phyloP scores from a whole-genome alignment of 805 yeast species.

The Metschnikowia dekortorum region DNA sequence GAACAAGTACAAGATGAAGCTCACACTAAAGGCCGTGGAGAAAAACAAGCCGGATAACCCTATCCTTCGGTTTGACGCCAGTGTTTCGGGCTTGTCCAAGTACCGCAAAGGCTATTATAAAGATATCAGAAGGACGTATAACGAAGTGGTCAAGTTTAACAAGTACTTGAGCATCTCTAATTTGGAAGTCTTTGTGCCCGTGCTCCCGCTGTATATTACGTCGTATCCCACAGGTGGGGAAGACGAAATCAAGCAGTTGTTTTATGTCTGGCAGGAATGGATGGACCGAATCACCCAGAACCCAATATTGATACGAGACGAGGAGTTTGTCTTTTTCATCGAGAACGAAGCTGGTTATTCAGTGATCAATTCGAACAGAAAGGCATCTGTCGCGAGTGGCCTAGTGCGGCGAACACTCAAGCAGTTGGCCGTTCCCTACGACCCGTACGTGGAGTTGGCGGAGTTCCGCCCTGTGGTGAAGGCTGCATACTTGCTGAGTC shows the following conservation, averaged over 20 bases:
- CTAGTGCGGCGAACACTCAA: conserved; percentile 83
- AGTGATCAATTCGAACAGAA: conserved; percentile 54
- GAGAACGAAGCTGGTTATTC: conserved; percentile 70
- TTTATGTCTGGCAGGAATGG: conserved; percentile 74
- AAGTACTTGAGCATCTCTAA: conserved; percentile 75
- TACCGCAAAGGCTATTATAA: conserved; percentile 68
- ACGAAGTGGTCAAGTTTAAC: conserved; percentile 72
- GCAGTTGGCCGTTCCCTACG: conserved; percentile 89
- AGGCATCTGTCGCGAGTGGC: conserved; percentile 72
- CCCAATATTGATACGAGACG: conserved; percentile 80
- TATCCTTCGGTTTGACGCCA: conserved; percentile 61
- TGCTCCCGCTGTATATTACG: conserved; percentile 71
- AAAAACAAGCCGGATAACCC: conserved; percentile 73
- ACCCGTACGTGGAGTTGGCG: conserved; percentile 74
- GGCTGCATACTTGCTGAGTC: conserved; percentile 57
- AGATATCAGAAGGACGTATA: conserved; percentile 74
- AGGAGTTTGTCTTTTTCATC: conserved; percentile 79
- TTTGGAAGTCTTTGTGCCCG: conserved; percentile 90
- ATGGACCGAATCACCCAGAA: conserved; percentile 66
- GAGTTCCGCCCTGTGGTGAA: conserved; percentile 85
- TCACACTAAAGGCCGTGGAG: conserved; percentile 68
- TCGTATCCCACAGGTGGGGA: conserved; percentile 81
- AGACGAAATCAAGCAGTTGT: conserved; percentile 63
- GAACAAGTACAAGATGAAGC: conserved; percentile 38
- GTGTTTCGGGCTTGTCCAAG: conserved; percentile 56